These are phyloP conservation scores for Melastoma candidum DNA, from an alignment of 441 rosid species.

Conservation along the genomic window DNA sequence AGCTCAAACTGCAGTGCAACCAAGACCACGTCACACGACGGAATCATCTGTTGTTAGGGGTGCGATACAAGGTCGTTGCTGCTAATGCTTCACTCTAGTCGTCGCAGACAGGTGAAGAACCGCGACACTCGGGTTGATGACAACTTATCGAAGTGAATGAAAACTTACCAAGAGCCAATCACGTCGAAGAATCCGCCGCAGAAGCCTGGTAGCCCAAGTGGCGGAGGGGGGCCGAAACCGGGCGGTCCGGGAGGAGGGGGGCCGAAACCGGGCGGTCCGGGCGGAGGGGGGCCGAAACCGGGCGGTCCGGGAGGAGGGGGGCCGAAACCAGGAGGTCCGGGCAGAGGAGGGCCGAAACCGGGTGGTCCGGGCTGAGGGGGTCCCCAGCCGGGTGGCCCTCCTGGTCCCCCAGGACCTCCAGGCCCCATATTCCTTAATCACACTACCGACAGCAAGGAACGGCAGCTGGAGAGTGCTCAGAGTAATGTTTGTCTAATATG, in stretches of 20 bases:
- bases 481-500: too few species aligned
- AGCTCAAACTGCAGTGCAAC: slow-evolving; percentile 27
- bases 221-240: too few species aligned
- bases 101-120: too few species aligned
- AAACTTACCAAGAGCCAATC: slow-evolving; percentile 32
- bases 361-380: slow-evolving; percentile 6
- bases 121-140: too few species aligned
- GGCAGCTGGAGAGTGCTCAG: too few species aligned
- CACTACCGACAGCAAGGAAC: too few species aligned
- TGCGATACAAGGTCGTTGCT: too few species aligned
- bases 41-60: too few species aligned
- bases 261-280: slow-evolving; percentile 18
- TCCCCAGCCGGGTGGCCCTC: slow-evolving; percentile 20
- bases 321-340: too few species aligned
- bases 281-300: slow-evolving; percentile 6
- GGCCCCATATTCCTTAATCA: slow-evolving; percentile 25
- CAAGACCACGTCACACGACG: not conserved
- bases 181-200: slow-evolving; percentile 32
- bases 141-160: too few species aligned
- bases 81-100: too few species aligned
- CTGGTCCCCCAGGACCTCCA: slow-evolving; percentile 37
- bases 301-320: slow-evolving; percentile 12
- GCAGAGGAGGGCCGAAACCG: slow-evolving; percentile 5
- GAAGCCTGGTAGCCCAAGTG: slow-evolving; percentile 3
- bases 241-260: not conserved